A percentile compares a stretch with the other conserved stretches of the same genome.
phyloP scores from a whole-genome alignment of 2,329 filamentous ascomycete species.

The Claviceps sp. region DNA sequence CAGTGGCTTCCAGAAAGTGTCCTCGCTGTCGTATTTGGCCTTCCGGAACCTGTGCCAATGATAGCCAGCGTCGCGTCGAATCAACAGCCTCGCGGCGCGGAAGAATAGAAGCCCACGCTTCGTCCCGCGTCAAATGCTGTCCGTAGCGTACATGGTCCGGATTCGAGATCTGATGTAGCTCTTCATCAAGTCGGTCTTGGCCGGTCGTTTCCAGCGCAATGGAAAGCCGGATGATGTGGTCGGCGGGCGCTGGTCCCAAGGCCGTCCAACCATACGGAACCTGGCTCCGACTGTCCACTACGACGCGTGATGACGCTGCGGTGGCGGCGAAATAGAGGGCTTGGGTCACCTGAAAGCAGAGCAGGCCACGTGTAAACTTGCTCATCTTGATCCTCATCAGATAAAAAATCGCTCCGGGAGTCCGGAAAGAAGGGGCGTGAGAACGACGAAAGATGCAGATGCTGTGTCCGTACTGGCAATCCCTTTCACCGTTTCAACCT shows the following conservation, averaged over 20 bases:
- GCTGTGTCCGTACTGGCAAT: too few species aligned
- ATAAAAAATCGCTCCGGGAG: too few species aligned
- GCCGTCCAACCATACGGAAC: slow-evolving; percentile 13
- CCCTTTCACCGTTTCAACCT: too few species aligned
- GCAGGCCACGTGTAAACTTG: not conserved
- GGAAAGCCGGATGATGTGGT: slow-evolving; percentile 15
- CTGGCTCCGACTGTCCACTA: slow-evolving; percentile 11
- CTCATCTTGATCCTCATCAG: not conserved
- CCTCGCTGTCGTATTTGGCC: slow-evolving; percentile 21
- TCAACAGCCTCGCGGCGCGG: slow-evolving; percentile 26
- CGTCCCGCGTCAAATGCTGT: slow-evolving; percentile 31
- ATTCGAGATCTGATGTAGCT: slow-evolving; percentile 34
- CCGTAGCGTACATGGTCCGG: slow-evolving; percentile 34
- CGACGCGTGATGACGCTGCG: not conserved
- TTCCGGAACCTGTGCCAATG: slow-evolving; percentile 21
- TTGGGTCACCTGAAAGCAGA: not conserved
- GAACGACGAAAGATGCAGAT: too few species aligned
- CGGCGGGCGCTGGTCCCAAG: slow-evolving; percentile 7
- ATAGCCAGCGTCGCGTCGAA: slow-evolving; percentile 32
- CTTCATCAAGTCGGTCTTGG: slow-evolving; percentile 23
- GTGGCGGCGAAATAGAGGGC: not conserved
- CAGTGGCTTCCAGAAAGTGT: slow-evolving; percentile 28
- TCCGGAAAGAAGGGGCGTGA: too few species aligned
- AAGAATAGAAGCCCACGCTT: slow-evolving; percentile 34
- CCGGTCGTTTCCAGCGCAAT: slow-evolving; percentile 17